Evolutionary conservation across 1,284 basidiomycete genomes (phyloP).

Genomic region (Heterobasidion occidentale): DNA sequence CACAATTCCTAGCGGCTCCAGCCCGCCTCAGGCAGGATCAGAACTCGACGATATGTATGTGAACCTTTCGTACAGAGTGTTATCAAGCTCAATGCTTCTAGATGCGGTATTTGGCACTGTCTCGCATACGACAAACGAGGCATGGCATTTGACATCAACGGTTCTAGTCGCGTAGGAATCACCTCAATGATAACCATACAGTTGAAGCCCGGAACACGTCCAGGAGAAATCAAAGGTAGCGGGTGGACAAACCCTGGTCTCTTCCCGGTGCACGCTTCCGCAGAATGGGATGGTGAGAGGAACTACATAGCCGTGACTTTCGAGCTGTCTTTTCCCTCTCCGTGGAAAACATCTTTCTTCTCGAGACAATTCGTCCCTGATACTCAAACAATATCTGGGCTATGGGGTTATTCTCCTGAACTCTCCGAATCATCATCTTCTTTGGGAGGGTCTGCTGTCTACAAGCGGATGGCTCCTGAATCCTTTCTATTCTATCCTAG

Average conservation of each 20-base stretch:
- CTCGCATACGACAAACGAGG: background rate
- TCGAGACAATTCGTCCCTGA: background rate
- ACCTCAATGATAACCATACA: background rate
- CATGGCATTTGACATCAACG: background rate
- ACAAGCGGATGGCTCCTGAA: background rate
- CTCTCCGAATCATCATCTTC: too few species aligned
- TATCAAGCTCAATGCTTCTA: too few species aligned
- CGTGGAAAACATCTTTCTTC: background rate
- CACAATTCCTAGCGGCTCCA: too few species aligned
- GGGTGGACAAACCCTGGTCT: background rate
- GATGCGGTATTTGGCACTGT: background rate
- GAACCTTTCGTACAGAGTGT: too few species aligned
- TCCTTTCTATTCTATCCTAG: background rate
- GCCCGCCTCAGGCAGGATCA: too few species aligned
- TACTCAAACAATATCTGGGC: background rate
- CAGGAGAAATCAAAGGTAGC: background rate
- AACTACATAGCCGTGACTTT: background rate
- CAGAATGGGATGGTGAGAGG: too few species aligned
- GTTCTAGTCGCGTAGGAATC: background rate
- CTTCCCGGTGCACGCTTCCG: background rate
- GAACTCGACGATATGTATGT: too few species aligned
- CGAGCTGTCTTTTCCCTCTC: background rate
- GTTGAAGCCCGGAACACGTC: background rate
- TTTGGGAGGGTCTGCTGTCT: background rate
- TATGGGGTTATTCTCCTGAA: background rate